These are phyloP conservation scores for Apiotrichum sp. DNA, from an alignment of 1,284 basidiomycete species.

Conservation along the genomic window DNA sequence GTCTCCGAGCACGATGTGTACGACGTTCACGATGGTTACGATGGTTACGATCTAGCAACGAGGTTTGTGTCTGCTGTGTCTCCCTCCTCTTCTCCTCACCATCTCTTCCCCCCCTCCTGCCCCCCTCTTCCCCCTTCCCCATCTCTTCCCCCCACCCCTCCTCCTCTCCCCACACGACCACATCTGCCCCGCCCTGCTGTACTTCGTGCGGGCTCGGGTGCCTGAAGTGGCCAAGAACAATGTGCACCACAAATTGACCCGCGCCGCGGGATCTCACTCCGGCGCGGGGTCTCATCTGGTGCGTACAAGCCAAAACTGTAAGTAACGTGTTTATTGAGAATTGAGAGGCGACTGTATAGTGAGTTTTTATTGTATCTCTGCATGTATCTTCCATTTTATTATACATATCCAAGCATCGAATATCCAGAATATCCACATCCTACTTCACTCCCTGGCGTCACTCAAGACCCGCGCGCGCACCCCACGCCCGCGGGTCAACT, in stretches of 20 bases:
- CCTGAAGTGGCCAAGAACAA: constrained; percentile 44
- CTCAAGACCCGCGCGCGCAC: constrained; percentile 16
- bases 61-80: no score
- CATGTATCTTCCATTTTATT: no score
- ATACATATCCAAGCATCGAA: neutral
- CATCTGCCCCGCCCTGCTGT: constrained; percentile 39
- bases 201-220: constrained; percentile 30
- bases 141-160: neutral
- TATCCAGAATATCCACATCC: constrained; percentile 16
- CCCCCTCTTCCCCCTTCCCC: neutral
- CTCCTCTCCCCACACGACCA: constrained; percentile 19
- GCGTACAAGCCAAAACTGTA: constrained; percentile 8
- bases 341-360: neutral
- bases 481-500: constrained; percentile 14
- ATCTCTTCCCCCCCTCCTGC: neutral
- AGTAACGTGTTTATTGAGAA: no score
- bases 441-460: constrained; percentile 25
- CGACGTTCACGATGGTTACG: no score
- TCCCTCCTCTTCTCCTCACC: no score
- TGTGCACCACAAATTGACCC: constrained; percentile 19
- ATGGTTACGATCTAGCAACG: no score
- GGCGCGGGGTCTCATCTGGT: constrained; percentile 23
- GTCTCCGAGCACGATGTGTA: no score
- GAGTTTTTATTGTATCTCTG: no score
- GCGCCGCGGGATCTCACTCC: constrained; percentile 17